Evolutionary conservation across 352 stramenopile species (phyloP), one percentile per base, ranked within the genome.

Genomic region (Phytophthora hybrid): DNA sequence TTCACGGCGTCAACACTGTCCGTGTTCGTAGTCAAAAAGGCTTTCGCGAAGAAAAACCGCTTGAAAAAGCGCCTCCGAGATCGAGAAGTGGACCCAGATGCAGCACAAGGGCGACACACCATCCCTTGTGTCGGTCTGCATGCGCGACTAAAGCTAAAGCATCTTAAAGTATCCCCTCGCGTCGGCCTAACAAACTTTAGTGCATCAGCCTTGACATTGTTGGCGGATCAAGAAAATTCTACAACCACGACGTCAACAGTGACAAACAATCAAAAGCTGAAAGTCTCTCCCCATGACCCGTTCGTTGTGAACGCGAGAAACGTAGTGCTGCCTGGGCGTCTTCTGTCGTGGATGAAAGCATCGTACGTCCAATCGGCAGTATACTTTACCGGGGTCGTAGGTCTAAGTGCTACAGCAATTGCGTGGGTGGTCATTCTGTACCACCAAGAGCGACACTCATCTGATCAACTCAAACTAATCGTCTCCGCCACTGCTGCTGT

Each of bases 1-100:
- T 69, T 75, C 46, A 66, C 68, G 21, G 62, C 62, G 3, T 75
- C 61, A 4, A 75, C 68, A 3, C 21, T 75, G 5, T 66, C 47
- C 0, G 26, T 75, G 3, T 71, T 75, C 41, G 49, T 66, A 14
- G 26, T 75, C 7, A 71, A 71, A 47, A 75, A 71, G 26, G 62
- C 61, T 5, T 71, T 66, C 34, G 61, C 54, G 4, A 74, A 71
- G 44, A 63, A 69, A 9, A n/a, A 21, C 3, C 39, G 66, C 2
- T 3, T 69, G 26, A 37, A 32, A 10, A 23, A 47, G 26, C 66
- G 59, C 39, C 39, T 47, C 5, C 59, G 41, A n/a, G 66, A 73
- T 41, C 34, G 66, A 66, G 19, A 75, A 52, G 16, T 14, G 0
- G 54, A 66, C 14, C 46, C 47, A 8, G 39, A 66, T 7, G n/a